phyloP scores from a whole-genome alignment of 352 stramenopile species.

The Phytophthora cactorum region DNA sequence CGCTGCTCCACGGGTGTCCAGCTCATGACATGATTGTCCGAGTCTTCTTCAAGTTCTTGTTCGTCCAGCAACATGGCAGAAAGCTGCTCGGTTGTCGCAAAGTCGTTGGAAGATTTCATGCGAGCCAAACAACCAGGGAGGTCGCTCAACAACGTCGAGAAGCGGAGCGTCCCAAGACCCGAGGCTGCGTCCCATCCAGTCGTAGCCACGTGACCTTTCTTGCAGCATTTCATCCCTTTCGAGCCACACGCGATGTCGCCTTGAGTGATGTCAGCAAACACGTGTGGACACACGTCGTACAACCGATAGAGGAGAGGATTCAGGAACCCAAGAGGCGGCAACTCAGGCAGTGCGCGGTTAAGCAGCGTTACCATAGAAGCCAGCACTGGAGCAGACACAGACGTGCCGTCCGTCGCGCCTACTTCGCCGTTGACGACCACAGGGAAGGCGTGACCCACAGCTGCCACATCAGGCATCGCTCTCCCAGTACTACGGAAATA shows the following conservation, averaged over 20 bases:
- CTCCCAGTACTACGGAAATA: slow-evolving; percentile 55
- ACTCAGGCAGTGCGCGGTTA: slow-evolving; percentile 52
- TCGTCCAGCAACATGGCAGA: slow-evolving; percentile 13
- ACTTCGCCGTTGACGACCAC: slow-evolving; percentile 64
- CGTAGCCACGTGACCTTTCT: slow-evolving; percentile 48
- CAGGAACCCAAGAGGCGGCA: slow-evolving; percentile 65
- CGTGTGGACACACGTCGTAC: slow-evolving; percentile 59
- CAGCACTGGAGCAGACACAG: slow-evolving; percentile 71
- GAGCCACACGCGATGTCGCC: slow-evolving; percentile 66
- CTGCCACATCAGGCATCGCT: slow-evolving; percentile 72
- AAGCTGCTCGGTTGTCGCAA: slow-evolving; percentile 11
- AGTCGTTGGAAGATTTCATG: slow-evolving; percentile 17
- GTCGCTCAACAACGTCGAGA: slow-evolving; percentile 44
- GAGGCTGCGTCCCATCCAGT: slow-evolving; percentile 76
- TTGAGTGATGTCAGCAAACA: slow-evolving; percentile 73
- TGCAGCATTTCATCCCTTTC: slow-evolving; percentile 55
- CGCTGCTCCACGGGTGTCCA: slow-evolving; percentile 33
- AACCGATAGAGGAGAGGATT: slow-evolving; percentile 79
- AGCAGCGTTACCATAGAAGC: slow-evolving; percentile 68
- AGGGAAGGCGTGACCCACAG: slow-evolving; percentile 66
- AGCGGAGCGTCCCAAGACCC: slow-evolving; percentile 64
- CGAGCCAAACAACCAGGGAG: slow-evolving; percentile 50
- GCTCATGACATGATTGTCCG: slow-evolving; percentile 3
- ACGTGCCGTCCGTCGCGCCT: slow-evolving; percentile 70
- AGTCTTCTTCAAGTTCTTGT: background rate